Evolutionary conservation across 139 green algal genomes (phyloP).

Genomic region (Mesostigma viride): DNA sequence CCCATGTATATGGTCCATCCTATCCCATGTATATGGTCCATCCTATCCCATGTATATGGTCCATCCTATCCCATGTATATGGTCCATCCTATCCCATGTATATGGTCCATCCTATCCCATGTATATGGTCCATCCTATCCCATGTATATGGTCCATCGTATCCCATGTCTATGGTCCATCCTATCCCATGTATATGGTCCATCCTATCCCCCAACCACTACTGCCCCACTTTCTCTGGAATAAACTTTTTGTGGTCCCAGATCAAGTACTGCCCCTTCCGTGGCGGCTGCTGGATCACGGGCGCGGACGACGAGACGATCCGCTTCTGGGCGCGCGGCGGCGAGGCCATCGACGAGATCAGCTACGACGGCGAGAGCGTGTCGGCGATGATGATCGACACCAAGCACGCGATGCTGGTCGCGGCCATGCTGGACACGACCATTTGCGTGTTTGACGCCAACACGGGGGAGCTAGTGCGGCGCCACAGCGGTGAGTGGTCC

Average conservation of each 20-base stretch:
- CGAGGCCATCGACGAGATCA: not conserved
- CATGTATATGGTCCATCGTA: no score
- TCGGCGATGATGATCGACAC: constrained; percentile 15
- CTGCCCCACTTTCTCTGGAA: no score
- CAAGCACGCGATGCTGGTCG: constrained; percentile 7
- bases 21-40: no score
- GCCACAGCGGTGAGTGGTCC: constrained; percentile 14
- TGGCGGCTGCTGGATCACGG: constrained; percentile 12
- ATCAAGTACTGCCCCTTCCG: not conserved
- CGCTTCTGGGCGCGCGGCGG: constrained; percentile 5
- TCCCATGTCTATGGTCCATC: no score
- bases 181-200: no score
- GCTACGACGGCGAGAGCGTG: not conserved
- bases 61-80: no score
- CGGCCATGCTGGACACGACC: constrained; percentile 4
- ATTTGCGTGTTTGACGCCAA: constrained; percentile 8
- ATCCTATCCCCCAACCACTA: no score
- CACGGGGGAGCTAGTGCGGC: not conserved
- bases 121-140: no score
- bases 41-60: no score
- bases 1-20: no score
- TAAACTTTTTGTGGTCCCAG: not conserved
- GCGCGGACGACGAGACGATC: constrained; percentile 14
- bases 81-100: no score
- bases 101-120: no score